A percentile compares a stretch with the other conserved stretches of the same genome.
Conservation (phyloP, 2,329 filamentous ascomycete genomes). For the Rhytidhysteron rufulum region DNA sequence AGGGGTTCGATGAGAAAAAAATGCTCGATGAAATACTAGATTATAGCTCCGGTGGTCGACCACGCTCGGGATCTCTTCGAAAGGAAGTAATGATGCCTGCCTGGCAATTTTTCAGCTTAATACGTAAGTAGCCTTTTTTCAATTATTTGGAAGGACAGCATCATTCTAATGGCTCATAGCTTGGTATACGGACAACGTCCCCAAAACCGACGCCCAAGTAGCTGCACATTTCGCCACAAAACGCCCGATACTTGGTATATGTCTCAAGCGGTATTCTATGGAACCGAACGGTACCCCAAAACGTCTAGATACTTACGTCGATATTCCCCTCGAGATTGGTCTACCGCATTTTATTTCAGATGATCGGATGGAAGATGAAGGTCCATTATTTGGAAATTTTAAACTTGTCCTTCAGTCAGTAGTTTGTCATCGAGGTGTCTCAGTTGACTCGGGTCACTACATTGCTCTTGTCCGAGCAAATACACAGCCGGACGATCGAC, state of each 20-base stretch:
- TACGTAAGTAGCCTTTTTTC: conserved; percentile 58
- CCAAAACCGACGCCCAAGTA: conserved; percentile 70
- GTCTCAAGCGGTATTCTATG: conserved; percentile 84
- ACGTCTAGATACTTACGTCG: conserved; percentile 76
- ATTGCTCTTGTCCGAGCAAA: conserved; percentile 77
- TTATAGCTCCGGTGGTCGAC: conserved; percentile 26
- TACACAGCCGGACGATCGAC: conserved; percentile 25
- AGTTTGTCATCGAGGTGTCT: conserved; percentile 85
- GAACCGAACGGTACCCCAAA: conserved; percentile 63
- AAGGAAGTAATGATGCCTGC: conserved; percentile 94
- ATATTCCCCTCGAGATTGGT: conserved; percentile 81
- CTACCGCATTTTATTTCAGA: conserved; percentile 88
- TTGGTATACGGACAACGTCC: conserved; percentile 74
- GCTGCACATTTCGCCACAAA: conserved; percentile 81
- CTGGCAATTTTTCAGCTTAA: conserved; percentile 94
- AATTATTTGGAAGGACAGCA: conserved; percentile 4
- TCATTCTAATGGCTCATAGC: conserved; percentile 49
- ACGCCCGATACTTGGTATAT: conserved; percentile 85
- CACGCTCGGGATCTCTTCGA: conserved; percentile 41
- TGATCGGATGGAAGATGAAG: conserved; percentile 64
- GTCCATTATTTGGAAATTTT: conserved; percentile 77
- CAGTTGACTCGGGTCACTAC: conserved; percentile 87
- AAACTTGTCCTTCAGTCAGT: conserved; percentile 88
- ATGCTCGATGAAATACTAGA: conserved; percentile 36
- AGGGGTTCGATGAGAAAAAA: conserved; percentile 47